A percentile compares a stretch with the other conserved stretches of the same genome.
These are phyloP conservation scores for Apiospora arundinis DNA, from an alignment of 2,329 filamentous ascomycete species.

Conservation along the genomic window DNA sequence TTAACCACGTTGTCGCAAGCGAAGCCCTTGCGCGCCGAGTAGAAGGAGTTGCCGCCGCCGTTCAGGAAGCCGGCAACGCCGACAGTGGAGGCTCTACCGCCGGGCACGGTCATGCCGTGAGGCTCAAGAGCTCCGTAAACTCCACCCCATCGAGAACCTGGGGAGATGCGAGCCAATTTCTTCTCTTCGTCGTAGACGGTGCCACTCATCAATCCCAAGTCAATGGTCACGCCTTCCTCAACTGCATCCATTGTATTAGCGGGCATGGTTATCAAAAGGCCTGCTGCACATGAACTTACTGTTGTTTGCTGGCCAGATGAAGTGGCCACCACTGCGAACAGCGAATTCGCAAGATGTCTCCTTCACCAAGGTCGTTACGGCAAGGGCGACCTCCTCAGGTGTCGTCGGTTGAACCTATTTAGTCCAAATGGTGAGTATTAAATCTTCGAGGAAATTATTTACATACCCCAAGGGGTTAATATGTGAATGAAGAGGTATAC, in stretches of 20 bases:
- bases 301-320: conserved; percentile 22
- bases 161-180: conserved; percentile 38
- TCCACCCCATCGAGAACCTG: conserved; percentile 33
- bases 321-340: conserved; percentile 27
- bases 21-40: conserved; percentile 44
- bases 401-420: conserved; percentile 27
- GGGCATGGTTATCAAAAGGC: too few species aligned
- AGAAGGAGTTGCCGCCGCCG: conserved; percentile 35
- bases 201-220: conserved; percentile 36
- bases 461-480: too few species aligned
- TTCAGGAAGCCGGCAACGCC: conserved; percentile 37
- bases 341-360: conserved; percentile 26
- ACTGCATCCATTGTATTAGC: neutral
- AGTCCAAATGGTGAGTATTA: neutral
- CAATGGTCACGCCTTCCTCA: conserved; percentile 27
- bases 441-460: too few species aligned
- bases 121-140: conserved; percentile 31
- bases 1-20: conserved; percentile 51
- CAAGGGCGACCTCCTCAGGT: conserved; percentile 22
- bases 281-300: neutral
- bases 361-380: conserved; percentile 26
- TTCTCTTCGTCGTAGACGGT: conserved; percentile 37
- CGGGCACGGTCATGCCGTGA: conserved; percentile 29
- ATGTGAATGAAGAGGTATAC: neutral
- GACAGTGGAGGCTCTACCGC: conserved; percentile 34